Conservation (phyloP, 352 stramenopile genomes). For the Sclerospora graminicola region DNA sequence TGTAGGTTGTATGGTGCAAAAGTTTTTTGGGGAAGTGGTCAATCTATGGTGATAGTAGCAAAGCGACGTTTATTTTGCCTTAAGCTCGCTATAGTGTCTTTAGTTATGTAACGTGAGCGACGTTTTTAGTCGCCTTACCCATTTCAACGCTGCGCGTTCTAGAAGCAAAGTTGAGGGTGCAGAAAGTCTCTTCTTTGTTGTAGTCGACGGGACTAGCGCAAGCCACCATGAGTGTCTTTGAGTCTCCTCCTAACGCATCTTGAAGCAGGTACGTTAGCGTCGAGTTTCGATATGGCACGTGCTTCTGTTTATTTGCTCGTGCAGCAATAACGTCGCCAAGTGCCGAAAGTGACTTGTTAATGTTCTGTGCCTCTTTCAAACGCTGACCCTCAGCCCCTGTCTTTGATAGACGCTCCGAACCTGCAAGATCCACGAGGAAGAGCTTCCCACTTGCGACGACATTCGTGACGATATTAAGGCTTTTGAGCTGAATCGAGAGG, state of each 20-base stretch:
- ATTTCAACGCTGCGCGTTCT: slow-evolving; percentile 83
- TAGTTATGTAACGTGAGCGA: slow-evolving; percentile 27
- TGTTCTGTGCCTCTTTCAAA: slow-evolving; percentile 89
- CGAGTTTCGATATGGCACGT: slow-evolving; percentile 93
- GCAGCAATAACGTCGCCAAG: slow-evolving; percentile 95
- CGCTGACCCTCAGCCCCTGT: slow-evolving; percentile 77
- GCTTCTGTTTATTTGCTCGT: slow-evolving; percentile 79
- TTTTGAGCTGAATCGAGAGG: slow-evolving; percentile 79
- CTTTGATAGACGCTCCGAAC: slow-evolving; percentile 82
- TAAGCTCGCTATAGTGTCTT: slow-evolving; percentile 2
- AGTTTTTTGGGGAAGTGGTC: not conserved
- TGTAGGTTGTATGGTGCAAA: too few relatives aligned
- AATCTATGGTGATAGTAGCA: too few relatives aligned
- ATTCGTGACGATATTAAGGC: slow-evolving; percentile 70
- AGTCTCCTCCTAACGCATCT: slow-evolving; percentile 86
- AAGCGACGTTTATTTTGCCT: slow-evolving; percentile 4
- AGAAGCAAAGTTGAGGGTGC: slow-evolving; percentile 87
- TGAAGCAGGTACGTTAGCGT: slow-evolving; percentile 91
- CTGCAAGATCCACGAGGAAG: slow-evolving; percentile 86
- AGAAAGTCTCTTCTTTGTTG: slow-evolving; percentile 89
- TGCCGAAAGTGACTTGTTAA: slow-evolving; percentile 92
- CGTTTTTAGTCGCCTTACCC: slow-evolving; percentile 82
- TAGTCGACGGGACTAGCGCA: slow-evolving; percentile 85
- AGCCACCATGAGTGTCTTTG: slow-evolving; percentile 91
- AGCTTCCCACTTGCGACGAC: slow-evolving; percentile 64